Evolutionary conservation across 2,329 filamentous ascomycete species (phyloP), one percentile per base, ranked within the genome.

Genomic region (Arthrocladium fulminans): DNA sequence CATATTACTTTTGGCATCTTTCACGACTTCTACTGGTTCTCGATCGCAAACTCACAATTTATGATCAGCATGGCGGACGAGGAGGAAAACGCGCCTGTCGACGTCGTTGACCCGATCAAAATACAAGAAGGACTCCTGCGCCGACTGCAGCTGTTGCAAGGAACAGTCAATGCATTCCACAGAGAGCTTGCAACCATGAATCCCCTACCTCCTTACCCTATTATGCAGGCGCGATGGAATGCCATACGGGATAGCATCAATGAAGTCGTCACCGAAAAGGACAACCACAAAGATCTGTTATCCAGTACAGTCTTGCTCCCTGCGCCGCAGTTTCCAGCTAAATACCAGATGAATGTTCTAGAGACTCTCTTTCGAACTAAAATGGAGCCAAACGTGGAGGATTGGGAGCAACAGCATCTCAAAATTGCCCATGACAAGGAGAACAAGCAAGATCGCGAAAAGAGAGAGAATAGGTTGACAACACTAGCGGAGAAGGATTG

Each of bases 351-450:
- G 63, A 60, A 62, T 42, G 73, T 86, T 3, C 73, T 90, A 1
- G 73, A 77, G 22, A 78, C 83, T 58, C 72, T 94, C 2, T 71
- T 94, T 25, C 82, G 87, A 32, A 94, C 92, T 67, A 92, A 92
- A 63, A 75, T 88, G 42, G 87, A 92, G 56, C 86, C 86, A 0
- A 74, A 79, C 20, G 81, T 88, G 15, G 85, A 89, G 61, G 79
- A 81, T 49, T 82, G 83, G 68, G 80, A 90, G 22, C 76, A 80
- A 19, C 70, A 80, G 45, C 83, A 81, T 1, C 75, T 77, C 29
- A 71, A 71, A 50, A 69, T 70, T 23, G 71, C 71, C 44, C 50
- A 53, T 40, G 30, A 46, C 41, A 17, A 55, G 45, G 29, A 54
- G 46, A 44, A 55, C 44, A 45, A 55, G 32, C 44, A 38, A 17